A percentile compares a stretch with the other conserved stretches of the same genome.
phyloP scores from a whole-genome alignment of 2,329 filamentous ascomycete species.

The Neonectria faginata region DNA sequence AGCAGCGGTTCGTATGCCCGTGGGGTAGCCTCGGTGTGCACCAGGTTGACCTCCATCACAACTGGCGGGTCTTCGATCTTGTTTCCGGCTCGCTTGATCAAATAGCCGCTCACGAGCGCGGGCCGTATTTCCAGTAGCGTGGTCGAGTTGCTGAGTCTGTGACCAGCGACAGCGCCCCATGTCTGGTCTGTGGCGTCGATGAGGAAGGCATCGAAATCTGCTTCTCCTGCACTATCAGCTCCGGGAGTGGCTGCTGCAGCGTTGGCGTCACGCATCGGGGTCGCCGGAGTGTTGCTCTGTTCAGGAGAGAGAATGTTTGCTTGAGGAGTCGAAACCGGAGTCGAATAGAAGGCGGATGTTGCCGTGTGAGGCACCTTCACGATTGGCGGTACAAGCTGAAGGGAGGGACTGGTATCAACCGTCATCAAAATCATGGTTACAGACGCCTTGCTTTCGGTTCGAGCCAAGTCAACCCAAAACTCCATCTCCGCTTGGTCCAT shows the following conservation, averaged over 20 bases:
- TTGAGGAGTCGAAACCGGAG: constrained; percentile 77
- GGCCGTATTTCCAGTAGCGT: constrained; percentile 67
- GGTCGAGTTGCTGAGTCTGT: constrained; percentile 71
- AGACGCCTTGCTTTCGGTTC: constrained; percentile 62
- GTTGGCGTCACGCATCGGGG: constrained; percentile 57
- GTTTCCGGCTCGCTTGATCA: constrained; percentile 71
- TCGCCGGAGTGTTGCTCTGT: constrained; percentile 63
- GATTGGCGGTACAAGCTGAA: constrained; percentile 70
- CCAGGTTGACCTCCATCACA: constrained; percentile 72
- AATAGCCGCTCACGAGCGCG: constrained; percentile 72
- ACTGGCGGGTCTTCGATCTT: constrained; percentile 68
- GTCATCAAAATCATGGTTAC: constrained; percentile 71
- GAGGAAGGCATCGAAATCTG: constrained; percentile 71
- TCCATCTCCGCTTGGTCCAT: constrained; percentile 76
- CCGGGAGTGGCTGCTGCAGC: constrained; percentile 60
- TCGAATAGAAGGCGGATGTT: constrained; percentile 64
- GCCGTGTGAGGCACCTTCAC: constrained; percentile 61
- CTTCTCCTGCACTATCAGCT: constrained; percentile 56
- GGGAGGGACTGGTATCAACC: constrained; percentile 72
- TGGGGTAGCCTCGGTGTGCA: constrained; percentile 65
- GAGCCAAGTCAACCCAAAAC: constrained; percentile 66
- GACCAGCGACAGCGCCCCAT: constrained; percentile 78
- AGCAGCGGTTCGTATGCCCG: constrained; percentile 72
- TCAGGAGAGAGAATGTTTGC: constrained; percentile 70
- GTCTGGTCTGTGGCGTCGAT: constrained; percentile 80